These are phyloP conservation scores for Rosa multiflora DNA, from an alignment of 306 rosid species.

Conservation along the genomic window DNA sequence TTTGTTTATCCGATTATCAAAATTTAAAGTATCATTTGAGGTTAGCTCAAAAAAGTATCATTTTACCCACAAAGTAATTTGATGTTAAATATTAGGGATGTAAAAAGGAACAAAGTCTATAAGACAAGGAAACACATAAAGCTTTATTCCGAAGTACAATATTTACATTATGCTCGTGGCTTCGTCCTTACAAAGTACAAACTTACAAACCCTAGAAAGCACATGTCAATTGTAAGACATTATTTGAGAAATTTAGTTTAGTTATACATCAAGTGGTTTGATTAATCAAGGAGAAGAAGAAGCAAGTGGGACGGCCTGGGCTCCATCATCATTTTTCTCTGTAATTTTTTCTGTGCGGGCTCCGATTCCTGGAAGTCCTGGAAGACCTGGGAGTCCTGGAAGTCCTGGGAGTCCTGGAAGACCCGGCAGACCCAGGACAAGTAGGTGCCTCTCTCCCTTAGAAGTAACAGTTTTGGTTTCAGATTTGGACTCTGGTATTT, in stretches of 20 bases:
- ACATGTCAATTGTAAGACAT: background rate
- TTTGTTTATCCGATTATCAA: too few species aligned
- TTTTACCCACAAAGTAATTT: too few species aligned
- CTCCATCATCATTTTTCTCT: background rate
- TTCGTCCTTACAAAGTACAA: background rate
- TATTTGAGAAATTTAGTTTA: background rate
- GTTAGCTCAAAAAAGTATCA: too few species aligned
- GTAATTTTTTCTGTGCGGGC: background rate
- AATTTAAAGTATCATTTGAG: too few species aligned
- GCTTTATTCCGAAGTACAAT: background rate
- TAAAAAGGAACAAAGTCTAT: background rate
- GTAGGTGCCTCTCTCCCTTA: background rate
- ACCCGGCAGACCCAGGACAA: background rate
- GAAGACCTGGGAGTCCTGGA: constrained; percentile 29
- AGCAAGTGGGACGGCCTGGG: background rate
- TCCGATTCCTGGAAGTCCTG: constrained; percentile 34
- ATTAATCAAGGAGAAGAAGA: background rate
- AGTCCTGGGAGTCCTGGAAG: background rate
- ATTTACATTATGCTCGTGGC: background rate
- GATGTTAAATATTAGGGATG: background rate
- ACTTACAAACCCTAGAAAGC: background rate
- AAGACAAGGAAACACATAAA: background rate
- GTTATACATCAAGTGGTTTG: background rate
- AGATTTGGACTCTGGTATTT: background rate
- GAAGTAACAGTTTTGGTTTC: background rate